Evolutionary conservation across 2,329 filamentous ascomycete species (phyloP), one percentile per base, ranked within the genome.

Genomic region (Karstenula rhodostoma): DNA sequence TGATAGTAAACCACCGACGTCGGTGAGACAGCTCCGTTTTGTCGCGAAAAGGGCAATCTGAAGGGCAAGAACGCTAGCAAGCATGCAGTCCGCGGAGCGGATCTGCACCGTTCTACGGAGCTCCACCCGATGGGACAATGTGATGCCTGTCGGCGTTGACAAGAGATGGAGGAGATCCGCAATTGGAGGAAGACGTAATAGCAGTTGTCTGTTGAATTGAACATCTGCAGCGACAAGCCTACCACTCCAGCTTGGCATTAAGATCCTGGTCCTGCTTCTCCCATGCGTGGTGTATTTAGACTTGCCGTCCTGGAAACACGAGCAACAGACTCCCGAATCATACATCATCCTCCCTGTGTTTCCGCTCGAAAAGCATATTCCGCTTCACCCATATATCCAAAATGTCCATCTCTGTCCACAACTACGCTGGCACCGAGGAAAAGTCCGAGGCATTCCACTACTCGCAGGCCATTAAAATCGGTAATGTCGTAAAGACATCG

Each of bases 381-480:
- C 27, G 27, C n/a, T 50, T 19, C n/a, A 25, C 32, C 27, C 12
- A 25, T 23, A 46, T 17, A 46, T 22, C 12, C 23, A 48, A 40
- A 6, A 49, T 40, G 44, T 22, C 27, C 17, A 22, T 50, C 17
- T 37, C 54, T 10, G 50, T 59, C 29, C 50, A 53, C 46, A 61
- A 59, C 29, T 61, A 61, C n/a, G 33, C 56, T 15, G 56, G 49
- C 19, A 61, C 35, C 22, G 57, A 63, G 42, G 43, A 53, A 32
- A 64, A 61, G 3, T 58, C 50, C 10, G 44, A 67, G 22, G 46
- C 57, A 23, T 56, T 55, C 33, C 57, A 58, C 22, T 67, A 65
- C 33, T 66, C 61, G 32, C 64, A 64, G 50, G 61, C 63, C 13
- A 58, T 64, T 29, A 60, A 49, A 23, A n/a, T 66, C 15, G 61